A percentile compares a stretch with the other conserved stretches of the same genome.
phyloP scores from a whole-genome alignment of 2,329 filamentous ascomycete genomes.

The Dactylellina drechsleri region DNA sequence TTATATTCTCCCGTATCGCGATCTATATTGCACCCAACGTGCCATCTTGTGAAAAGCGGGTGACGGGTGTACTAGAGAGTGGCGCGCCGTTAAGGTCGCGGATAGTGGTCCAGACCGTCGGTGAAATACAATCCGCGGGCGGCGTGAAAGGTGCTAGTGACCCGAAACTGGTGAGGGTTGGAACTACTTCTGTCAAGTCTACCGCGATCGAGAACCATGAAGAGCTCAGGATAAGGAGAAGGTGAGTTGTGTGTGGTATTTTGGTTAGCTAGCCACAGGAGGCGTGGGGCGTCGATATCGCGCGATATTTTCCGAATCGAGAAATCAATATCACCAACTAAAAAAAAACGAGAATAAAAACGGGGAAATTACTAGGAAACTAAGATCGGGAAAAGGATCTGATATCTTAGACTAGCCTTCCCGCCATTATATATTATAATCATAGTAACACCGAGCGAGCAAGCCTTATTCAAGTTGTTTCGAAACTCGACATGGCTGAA shows the following conservation, averaged over 20 bases:
- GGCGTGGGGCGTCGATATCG: too few species aligned
- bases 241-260: slow-evolving; percentile 38
- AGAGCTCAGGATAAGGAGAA: slow-evolving; percentile 1
- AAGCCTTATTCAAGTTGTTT: too few species aligned
- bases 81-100: slow-evolving; percentile 25
- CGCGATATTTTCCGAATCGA: too few species aligned
- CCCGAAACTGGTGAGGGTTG: slow-evolving; percentile 35
- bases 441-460: too few species aligned
- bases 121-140: slow-evolving; percentile 39
- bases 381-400: too few species aligned
- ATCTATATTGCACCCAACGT: slow-evolving; percentile 45
- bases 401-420: too few species aligned
- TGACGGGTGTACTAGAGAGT: neutral
- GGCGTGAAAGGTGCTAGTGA: slow-evolving; percentile 37
- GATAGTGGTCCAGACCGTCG: slow-evolving; percentile 25
- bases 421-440: too few species aligned
- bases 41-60: slow-evolving; percentile 43
- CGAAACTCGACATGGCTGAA: too few species aligned
- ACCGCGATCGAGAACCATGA: neutral
- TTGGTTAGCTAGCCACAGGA: neutral
- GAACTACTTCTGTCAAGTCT: slow-evolving; percentile 28
- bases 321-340: too few species aligned
- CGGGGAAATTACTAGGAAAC: too few species aligned
- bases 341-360: too few species aligned
- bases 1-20: slow-evolving; percentile 27